Evolutionary conservation across 139 green algal species (phyloP).

Genomic region (Chlamydomonas sp.): DNA sequence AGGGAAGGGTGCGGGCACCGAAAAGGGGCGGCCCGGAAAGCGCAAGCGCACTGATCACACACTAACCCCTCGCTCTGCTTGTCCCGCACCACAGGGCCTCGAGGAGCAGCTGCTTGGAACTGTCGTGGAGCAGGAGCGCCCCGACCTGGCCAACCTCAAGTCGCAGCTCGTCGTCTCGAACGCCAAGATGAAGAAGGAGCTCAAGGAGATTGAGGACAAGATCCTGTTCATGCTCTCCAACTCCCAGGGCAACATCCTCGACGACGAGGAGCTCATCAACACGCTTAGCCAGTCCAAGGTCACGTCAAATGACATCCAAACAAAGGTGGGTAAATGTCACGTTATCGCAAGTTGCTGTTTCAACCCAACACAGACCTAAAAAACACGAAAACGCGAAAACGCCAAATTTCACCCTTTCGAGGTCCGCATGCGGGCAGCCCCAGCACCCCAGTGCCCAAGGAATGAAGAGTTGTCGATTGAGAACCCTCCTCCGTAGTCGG

Average conservation of each 20-base stretch:
- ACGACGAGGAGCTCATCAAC: conserved; percentile 76
- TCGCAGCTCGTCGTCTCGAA: conserved; percentile 62
- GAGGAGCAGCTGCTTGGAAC: conserved; percentile 72
- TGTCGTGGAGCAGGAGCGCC: conserved; percentile 60
- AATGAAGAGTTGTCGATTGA: too few species aligned
- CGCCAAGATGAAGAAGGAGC: conserved; percentile 78
- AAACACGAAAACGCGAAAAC: too few species aligned
- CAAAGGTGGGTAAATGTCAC: too few species aligned
- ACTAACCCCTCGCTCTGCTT: conserved; percentile 50
- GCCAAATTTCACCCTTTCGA: too few species aligned
- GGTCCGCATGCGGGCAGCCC: too few species aligned
- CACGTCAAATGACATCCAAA: conserved; percentile 60
- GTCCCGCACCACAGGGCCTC: conserved; percentile 53
- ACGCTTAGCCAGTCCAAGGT: conserved; percentile 66
- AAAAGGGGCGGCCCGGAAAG: too few species aligned
- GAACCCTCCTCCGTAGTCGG: too few species aligned
- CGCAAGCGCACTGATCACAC: too few species aligned
- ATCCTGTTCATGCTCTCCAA: conserved; percentile 53
- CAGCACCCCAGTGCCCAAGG: too few species aligned
- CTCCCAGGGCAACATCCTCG: conserved; percentile 63
- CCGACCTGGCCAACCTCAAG: conserved; percentile 53
- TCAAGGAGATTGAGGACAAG: conserved; percentile 70
- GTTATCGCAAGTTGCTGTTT: too few species aligned
- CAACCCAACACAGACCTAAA: too few species aligned
- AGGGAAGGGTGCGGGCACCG: too few species aligned